Conservation (phyloP, 305 asterid genomes). For the Solanum hybrid region DNA sequence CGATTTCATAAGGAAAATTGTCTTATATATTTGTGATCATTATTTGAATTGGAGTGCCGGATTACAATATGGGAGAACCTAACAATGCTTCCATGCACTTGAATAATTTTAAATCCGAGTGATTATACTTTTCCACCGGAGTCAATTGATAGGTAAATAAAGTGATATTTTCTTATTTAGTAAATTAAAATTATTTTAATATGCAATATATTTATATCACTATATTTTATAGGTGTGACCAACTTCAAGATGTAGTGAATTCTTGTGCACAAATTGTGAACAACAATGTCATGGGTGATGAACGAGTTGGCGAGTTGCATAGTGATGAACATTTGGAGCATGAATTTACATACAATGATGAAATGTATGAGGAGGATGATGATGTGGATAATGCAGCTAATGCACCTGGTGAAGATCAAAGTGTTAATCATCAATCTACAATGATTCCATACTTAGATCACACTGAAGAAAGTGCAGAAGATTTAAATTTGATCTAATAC, state of each 20-base stretch:
- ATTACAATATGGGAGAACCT: neutral
- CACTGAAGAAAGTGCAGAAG: neutral
- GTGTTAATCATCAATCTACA: neutral
- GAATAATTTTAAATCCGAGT: neutral
- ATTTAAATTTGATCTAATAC: no score
- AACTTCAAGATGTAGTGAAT: neutral
- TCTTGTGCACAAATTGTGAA: neutral
- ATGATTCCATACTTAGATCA: neutral
- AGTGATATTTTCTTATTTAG: no score
- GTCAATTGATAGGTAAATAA: neutral
- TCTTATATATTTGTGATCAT: neutral
- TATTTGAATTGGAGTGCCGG: neutral
- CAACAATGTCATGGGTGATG: neutral
- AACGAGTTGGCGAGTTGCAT: neutral
- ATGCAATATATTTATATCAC: neutral
- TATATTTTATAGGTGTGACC: neutral
- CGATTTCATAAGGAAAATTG: neutral
- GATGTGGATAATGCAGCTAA: neutral
- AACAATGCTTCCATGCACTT: neutral
- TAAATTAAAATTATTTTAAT: no score
- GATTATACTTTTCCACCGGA: neutral
- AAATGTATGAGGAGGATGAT: neutral
- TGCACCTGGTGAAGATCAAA: neutral
- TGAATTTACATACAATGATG: neutral
- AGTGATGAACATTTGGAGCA: neutral